Evolutionary conservation across 345 rosid genomes (phyloP), one percentile per base, ranked within the genome.

Genomic region (Eucalyptus polybractea): DNA sequence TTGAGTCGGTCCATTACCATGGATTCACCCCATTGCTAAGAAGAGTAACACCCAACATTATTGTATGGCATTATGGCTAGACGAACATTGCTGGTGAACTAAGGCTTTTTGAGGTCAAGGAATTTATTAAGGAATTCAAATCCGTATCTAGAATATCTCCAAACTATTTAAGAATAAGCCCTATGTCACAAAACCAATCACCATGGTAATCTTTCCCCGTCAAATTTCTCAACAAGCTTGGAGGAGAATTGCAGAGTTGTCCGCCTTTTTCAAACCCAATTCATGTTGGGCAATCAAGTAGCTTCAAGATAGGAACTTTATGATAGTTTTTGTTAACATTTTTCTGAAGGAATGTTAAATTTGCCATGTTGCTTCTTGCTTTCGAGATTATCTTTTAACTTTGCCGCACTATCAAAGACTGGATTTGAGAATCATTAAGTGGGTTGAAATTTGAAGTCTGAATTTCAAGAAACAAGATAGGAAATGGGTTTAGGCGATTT

Each of bases 21-120:
- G 7, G 1, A 29, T 62, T 62, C 72, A 62, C 5, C 72, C 7
- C 9, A 10, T 5, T 0, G 7, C 67, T 60, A 60, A 60, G 6
- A 60, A 5, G 15, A 60, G 67, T 60, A 60, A 60, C 7, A 60
- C 2, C 15, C 6, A 3, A 11, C 67, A 24, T 25, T 60, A 25
- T 60, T 1, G 4, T 25, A 60, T 0, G 7, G 3, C 7, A 10
- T 2, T 1, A 58, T 0, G 7, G 4, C 13, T 10, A 27, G 6
- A 58, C 13, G 1, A 10, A 58, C 14, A 10, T 58, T 25, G 7
- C 4, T 22, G 13, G 65, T 10, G 4, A 58, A 10, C n/a, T 25
- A 58, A 25, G n/a, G 14, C 3, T 58, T 58, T 58, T 25, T 0
- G 7, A 58, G 5, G n/a, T 58, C 2, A 0, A 58, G 29, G 13